Evolutionary conservation across 192 early-diverging fungal species (phyloP).

Genomic region (Glomus cerebriforme): DNA sequence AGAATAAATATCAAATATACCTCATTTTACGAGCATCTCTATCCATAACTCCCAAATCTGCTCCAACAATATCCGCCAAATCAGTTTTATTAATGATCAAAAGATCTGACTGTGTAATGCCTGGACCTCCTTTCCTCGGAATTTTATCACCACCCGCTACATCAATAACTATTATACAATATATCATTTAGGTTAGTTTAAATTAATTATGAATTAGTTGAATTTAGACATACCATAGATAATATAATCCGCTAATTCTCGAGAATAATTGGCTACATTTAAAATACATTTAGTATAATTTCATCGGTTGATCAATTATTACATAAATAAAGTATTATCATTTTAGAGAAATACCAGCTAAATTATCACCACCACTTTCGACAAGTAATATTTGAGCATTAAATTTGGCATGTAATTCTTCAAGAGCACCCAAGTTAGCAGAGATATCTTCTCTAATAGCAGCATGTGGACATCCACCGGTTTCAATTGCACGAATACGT

Average conservation of each 20-base stretch:
- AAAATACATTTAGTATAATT: no score
- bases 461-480: constrained; percentile 96
- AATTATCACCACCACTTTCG: constrained; percentile 93
- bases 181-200: not conserved
- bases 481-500: constrained; percentile 93
- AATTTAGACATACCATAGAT: constrained; percentile 69
- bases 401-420: constrained; percentile 85
- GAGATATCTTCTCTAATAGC: constrained; percentile 95
- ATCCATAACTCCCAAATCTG: constrained; percentile 90
- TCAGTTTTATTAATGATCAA: constrained; percentile 98
- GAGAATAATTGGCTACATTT: constrained; percentile 68
- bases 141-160: constrained; percentile 97
- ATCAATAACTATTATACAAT: constrained; percentile 80
- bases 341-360: constrained; percentile 51
- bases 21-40: constrained; percentile 87
- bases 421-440: constrained; percentile 89
- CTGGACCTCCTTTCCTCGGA: constrained; percentile 97
- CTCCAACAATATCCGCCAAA: constrained; percentile 85
- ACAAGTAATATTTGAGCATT: constrained; percentile 82
- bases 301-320: no score
- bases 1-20: constrained; percentile 11
- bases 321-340: not conserved
- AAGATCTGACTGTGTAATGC: constrained; percentile 94
- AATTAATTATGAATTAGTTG: not conserved
- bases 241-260: constrained; percentile 85